Base-by-base conservation (phyloP, 805 yeast genomes). In the Yarrowia hollandica region DNA sequence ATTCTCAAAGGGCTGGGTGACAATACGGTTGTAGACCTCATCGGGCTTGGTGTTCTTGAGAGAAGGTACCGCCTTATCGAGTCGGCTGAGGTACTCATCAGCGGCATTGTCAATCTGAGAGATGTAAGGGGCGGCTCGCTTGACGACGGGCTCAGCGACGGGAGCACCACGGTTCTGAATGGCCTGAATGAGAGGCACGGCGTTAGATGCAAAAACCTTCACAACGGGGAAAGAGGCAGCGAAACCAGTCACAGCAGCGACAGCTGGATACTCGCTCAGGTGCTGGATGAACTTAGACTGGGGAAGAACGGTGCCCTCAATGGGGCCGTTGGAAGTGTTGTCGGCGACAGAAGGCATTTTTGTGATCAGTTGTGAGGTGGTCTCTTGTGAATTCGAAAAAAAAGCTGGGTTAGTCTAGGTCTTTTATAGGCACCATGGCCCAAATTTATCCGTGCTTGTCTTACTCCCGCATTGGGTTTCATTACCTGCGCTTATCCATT, bases 21-120 rank as follows among this genome's bases (percentile, higher is more conserved):
- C 77, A 33, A 61, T 28, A 34, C 73, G 73, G 25, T 72, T 74
- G 10, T 79, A 73, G n/a, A 75, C 73, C 33, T 73, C 75, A 58
- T 79, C 72, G 25, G 94, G 92, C 56, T 75, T 73, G 60, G 79
- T 75, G 1, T 85, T 79, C 72, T 82, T 82, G 59, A 84, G 71
- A 34, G 75, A 74, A 3, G 96, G 96, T 18, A 82, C 73, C 38
- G 72, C 68, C 61, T 71, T 69, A 66, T 90, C 96, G 39, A 89
- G 73, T 31, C 75, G 68, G 60, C 68, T 69, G 64, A 90, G 79
- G n/a, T 81, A 72, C 26, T 73, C 65, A 64, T 86, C 85, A n/a
- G 84, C 77, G 26, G 74, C 69, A 56, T 74, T 76, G 69, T 88
- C 88, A 21, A 79, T 76, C 42, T 75, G 71, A 46, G 70, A 67